These are phyloP conservation scores for Globisporangium yorkense DNA, from an alignment of 352 stramenopile species.

Conservation along the genomic window DNA sequence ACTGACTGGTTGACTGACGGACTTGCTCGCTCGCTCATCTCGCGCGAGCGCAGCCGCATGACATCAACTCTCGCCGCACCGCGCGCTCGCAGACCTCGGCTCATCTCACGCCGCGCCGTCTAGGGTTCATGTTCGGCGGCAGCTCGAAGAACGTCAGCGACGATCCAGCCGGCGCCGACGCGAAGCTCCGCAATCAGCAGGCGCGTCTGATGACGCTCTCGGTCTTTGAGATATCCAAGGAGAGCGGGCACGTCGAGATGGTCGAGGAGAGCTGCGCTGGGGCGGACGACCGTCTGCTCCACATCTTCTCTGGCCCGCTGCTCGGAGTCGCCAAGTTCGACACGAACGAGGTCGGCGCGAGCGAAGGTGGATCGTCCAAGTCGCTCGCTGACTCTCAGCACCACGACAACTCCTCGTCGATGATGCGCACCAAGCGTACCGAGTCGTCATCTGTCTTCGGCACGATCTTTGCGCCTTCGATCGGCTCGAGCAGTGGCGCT, in stretches of 20 bases:
- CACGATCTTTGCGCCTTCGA: conserved; percentile 27
- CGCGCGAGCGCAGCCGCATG: conserved; percentile 33
- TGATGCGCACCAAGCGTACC: conserved; percentile 36
- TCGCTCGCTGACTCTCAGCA: conserved; percentile 15
- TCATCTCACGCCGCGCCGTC: conserved; percentile 32
- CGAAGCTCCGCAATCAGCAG: conserved; percentile 26
- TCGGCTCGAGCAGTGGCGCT: conserved; percentile 13
- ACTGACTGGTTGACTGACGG: not conserved
- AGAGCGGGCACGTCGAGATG: conserved; percentile 37
- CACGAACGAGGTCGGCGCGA: conserved; percentile 14
- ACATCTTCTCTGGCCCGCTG: conserved; percentile 65
- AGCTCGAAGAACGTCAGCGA: conserved; percentile 28
- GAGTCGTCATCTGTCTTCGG: conserved; percentile 44
- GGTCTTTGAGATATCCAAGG: conserved; percentile 27
- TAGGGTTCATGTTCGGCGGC: conserved; percentile 64
- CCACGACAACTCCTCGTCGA: conserved; percentile 30
- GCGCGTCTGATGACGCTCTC: conserved; percentile 32
- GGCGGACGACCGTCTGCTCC: conserved; percentile 49
- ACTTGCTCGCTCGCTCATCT: not conserved
- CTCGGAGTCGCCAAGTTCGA: conserved; percentile 63
- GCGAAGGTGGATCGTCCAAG: conserved; percentile 11
- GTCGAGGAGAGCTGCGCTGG: conserved; percentile 43
- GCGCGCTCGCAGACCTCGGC: conserved; percentile 29
- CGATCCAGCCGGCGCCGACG: conserved; percentile 21
- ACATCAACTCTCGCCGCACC: conserved; percentile 34